Base-by-base conservation (phyloP, 2,329 filamentous ascomycete genomes). In the Neonectria hederae region DNA sequence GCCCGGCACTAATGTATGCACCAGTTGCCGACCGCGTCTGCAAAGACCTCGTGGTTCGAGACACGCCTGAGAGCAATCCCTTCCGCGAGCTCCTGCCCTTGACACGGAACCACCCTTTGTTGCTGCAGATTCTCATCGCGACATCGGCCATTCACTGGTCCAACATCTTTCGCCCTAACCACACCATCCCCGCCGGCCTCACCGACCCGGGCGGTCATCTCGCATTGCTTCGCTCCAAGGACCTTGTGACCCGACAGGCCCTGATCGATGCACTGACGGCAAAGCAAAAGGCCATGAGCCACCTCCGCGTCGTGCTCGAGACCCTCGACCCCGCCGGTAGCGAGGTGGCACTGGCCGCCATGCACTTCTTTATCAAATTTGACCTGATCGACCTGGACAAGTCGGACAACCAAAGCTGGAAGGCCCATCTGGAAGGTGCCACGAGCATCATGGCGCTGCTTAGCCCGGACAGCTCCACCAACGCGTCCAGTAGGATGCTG, bases 361-460 rank as follows among this genome's bases (percentile, higher is more conserved):
- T 84, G 62, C 78, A 84, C 54, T 84, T 85, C 71, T 84, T 85
- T 61, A 78, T 85, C 73, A 83, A 84, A 63, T 83, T 85, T 63
- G 78, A 84, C 54, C 75, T 85, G n/a, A 82, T 85, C 49, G 83
- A 85, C 65, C 72, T 83, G 11, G 81, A 83, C 13, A 79, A 77
- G 62, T 77, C 77, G 22, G 78, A 76, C 21, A 76, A 78, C 6
- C 78, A 76, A 59, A 77, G 77, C 61, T 85, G 83, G 83, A 79
- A 79, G 65, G 74, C 78, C 46, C 83, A 85, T 69, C 76, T 85
- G 48, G 78, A 80, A 32, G 83, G 81, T 7, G 82, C 82, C 22
- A 80, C 80, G 55, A 79, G 75, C 61, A 79, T 85, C 28, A 73
- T 82, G 66, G 75, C 77, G 42, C 69, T 81, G 13, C 71, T 81